These are phyloP conservation scores for Salix caprea DNA, from an alignment of 345 rosid species.

Conservation along the genomic window DNA sequence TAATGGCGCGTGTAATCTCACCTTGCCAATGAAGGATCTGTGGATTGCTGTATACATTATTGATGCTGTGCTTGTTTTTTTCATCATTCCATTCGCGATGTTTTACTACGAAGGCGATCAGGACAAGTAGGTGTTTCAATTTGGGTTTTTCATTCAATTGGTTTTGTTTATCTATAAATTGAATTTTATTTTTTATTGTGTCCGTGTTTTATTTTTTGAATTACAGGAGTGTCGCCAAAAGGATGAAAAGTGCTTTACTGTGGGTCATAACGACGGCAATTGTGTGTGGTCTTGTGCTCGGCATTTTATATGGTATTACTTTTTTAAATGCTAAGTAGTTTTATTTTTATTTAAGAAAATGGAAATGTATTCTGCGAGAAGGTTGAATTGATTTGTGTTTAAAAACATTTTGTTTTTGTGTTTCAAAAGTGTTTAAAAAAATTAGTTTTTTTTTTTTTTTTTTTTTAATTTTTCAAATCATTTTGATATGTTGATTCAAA, in stretches of 20 bases:
- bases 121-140: conserved; percentile 66
- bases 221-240: conserved; percentile 72
- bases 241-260: conserved; percentile 71
- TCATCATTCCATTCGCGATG: conserved; percentile 93
- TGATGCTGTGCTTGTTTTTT: conserved; percentile 89
- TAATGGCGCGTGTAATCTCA: conserved; percentile 88
- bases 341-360: background rate
- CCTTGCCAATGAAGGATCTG: conserved; percentile 96
- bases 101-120: conserved; percentile 98
- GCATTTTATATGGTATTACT: conserved; percentile 81
- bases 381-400: background rate
- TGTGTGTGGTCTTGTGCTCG: conserved; percentile 79
- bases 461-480: too few species aligned
- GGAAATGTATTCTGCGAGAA: background rate
- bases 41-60: conserved; percentile 84
- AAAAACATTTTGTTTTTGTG: too few species aligned
- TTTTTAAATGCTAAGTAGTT: conserved; percentile 1
- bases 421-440: too few species aligned
- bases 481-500: too few species aligned
- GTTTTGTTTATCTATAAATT: background rate
- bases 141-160: conserved; percentile 9
- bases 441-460: too few species aligned
- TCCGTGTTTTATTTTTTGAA: background rate
- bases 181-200: background rate
- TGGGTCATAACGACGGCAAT: conserved; percentile 83